Conservation (phyloP, 495 filamentous ascomycete species). For the Pseudoneurospora amorphoporcata region DNA sequence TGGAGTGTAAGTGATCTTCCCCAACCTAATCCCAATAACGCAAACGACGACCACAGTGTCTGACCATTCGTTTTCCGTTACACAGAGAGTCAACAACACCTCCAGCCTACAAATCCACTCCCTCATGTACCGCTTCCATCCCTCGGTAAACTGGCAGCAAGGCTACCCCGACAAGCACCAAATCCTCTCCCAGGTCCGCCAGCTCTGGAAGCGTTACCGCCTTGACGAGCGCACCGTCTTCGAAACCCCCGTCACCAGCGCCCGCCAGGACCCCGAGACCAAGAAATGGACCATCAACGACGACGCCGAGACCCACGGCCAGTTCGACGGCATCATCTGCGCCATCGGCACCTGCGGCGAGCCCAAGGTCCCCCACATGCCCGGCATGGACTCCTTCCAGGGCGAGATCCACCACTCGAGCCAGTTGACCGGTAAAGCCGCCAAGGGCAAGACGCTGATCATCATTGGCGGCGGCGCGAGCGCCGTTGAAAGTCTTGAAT, state of each 20-base stretch:
- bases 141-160: slow-evolving; percentile 58
- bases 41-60: background rate
- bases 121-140: slow-evolving; percentile 83
- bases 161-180: slow-evolving; percentile 67
- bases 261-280: slow-evolving; percentile 50
- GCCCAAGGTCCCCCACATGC: slow-evolving; percentile 58
- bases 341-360: slow-evolving; percentile 73
- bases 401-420: slow-evolving; percentile 65
- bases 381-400: slow-evolving; percentile 54
- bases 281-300: slow-evolving; percentile 77
- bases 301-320: slow-evolving; percentile 41
- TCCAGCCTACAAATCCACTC: slow-evolving; percentile 75
- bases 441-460: slow-evolving; percentile 60
- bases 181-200: slow-evolving; percentile 58
- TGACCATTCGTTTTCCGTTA: background rate
- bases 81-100: slow-evolving; percentile 69
- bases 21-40: background rate
- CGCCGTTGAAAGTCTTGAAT: slow-evolving; percentile 77
- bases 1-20: slow-evolving; percentile 55
- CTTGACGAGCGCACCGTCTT: slow-evolving; percentile 63
- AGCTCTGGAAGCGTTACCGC: slow-evolving; percentile 67
- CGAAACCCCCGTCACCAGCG: slow-evolving; percentile 53
- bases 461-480: slow-evolving; percentile 73
- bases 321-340: slow-evolving; percentile 68
- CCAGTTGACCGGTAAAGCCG: slow-evolving; percentile 53